Percentiles rank a stretch among this genome's conserved stretches.
phyloP scores from a whole-genome alignment of 306 rosid species.

The Trichosanthes truncata region DNA sequence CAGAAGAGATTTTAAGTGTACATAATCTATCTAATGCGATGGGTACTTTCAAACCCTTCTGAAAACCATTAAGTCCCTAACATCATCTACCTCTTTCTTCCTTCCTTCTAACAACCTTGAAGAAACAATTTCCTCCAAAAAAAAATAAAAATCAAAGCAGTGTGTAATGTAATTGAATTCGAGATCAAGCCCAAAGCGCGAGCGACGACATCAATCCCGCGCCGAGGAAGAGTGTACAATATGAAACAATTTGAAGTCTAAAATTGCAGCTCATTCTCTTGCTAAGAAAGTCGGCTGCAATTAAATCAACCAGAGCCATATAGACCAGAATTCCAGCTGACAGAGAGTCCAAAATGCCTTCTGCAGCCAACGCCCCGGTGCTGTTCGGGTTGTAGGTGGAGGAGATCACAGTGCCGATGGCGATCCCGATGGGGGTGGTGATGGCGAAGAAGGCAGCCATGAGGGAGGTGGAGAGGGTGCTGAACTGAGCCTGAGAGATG shows the following conservation, averaged over 20 bases:
- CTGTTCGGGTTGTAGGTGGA: conserved; percentile 60
- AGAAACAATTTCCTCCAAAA: neutral
- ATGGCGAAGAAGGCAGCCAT: conserved; percentile 85
- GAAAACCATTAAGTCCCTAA: neutral
- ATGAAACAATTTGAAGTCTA: conserved; percentile 66
- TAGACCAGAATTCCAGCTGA: conserved; percentile 85
- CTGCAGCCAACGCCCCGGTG: conserved; percentile 52
- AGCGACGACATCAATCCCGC: conserved; percentile 88
- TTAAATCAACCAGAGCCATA: conserved; percentile 90
- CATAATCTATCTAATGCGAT: neutral
- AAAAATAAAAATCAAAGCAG: neutral
- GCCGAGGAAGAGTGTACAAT: conserved; percentile 80
- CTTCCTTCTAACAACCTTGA: neutral
- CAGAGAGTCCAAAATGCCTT: conserved; percentile 71
- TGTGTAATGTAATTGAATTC: neutral
- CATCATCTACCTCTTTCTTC: neutral
- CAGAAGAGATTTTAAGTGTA: neutral
- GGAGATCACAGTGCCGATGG: conserved; percentile 50
- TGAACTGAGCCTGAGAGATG: conserved; percentile 86
- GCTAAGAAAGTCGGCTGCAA: conserved; percentile 91
- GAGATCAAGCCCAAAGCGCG: conserved; percentile 75
- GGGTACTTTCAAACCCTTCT: neutral
- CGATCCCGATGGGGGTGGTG: conserved; percentile 72
- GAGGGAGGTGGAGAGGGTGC: conserved; percentile 40
- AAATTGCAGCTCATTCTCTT: conserved; percentile 96